These are phyloP conservation scores for Aspergillus heteromorphus DNA, from an alignment of 495 filamentous ascomycete species.

Conservation along the genomic window DNA sequence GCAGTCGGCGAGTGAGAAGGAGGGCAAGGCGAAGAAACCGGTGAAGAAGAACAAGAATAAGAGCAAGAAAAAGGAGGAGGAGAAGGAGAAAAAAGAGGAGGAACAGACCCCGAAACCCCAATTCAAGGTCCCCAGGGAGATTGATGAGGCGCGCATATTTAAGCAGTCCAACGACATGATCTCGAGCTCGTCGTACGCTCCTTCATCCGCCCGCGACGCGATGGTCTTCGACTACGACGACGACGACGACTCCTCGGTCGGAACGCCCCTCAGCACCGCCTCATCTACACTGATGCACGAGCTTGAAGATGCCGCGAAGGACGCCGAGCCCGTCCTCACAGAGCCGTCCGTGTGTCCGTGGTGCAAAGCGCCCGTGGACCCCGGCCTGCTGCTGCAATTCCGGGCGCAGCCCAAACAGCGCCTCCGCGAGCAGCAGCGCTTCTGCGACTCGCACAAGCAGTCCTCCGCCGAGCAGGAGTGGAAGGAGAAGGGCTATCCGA, in stretches of 20 bases:
- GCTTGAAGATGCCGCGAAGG: neutral
- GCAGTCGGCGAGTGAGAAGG: too few species aligned
- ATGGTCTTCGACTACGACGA: conserved; percentile 18
- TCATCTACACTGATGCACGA: conserved; percentile 4
- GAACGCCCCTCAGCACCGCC: conserved; percentile 13
- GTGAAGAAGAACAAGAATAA: neutral
- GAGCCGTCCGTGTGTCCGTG: conserved; percentile 53
- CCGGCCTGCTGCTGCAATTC: conserved; percentile 43
- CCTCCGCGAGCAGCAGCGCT: conserved; percentile 55
- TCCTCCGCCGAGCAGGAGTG: conserved; percentile 56
- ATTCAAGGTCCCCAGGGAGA: conserved; percentile 27
- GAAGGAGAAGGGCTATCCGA: conserved; percentile 62
- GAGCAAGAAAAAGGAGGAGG: conserved; percentile 2
- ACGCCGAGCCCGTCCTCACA: neutral
- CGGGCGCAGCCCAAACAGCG: conserved; percentile 46
- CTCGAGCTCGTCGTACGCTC: conserved; percentile 21
- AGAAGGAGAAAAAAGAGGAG: conserved; percentile 9
- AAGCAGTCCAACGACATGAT: conserved; percentile 18
- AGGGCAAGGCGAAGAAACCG: neutral
- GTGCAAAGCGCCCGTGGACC: conserved; percentile 58
- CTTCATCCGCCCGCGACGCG: conserved; percentile 11
- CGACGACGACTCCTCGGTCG: conserved; percentile 19
- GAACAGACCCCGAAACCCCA: too few species aligned
- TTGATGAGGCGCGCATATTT: conserved; percentile 16
- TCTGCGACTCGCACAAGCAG: conserved; percentile 69